A percentile compares a stretch with the other conserved stretches of the same genome.
phyloP scores from a whole-genome alignment of 164 flowering plant genomes.

The Piper betle region DNA sequence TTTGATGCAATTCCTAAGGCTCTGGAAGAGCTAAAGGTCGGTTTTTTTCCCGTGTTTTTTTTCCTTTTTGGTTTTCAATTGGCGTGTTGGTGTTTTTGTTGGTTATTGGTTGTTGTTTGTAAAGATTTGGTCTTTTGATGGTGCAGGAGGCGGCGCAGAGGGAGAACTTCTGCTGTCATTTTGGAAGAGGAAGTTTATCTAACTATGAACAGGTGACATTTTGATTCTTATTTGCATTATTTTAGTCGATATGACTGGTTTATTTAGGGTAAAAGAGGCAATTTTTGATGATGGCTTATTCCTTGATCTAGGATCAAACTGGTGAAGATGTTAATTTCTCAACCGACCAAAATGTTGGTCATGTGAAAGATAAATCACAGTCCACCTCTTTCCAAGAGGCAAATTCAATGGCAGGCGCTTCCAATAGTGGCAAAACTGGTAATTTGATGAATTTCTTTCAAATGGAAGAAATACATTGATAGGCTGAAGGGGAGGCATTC shows the following conservation, averaged over 20 bases:
- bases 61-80: background rate
- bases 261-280: no score
- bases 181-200: constrained; percentile 7
- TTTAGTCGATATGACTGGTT: no score
- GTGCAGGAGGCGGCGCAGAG: constrained; percentile 49
- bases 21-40: constrained; percentile 54
- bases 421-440: background rate
- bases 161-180: constrained; percentile 14
- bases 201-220: constrained; percentile 29
- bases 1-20: constrained; percentile 63
- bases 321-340: background rate
- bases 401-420: no score
- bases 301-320: background rate
- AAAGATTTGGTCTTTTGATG: background rate
- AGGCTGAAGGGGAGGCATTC: no score
- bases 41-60: background rate
- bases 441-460: no score
- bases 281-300: no score
- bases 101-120: background rate
- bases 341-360: background rate
- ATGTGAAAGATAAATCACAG: background rate
- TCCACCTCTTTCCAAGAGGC: background rate
- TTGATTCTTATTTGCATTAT: no score
- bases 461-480: no score
- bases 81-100: no score